Evolutionary conservation across 352 stramenopile genomes (phyloP).

Genomic region (Pythium aristosporum): DNA sequence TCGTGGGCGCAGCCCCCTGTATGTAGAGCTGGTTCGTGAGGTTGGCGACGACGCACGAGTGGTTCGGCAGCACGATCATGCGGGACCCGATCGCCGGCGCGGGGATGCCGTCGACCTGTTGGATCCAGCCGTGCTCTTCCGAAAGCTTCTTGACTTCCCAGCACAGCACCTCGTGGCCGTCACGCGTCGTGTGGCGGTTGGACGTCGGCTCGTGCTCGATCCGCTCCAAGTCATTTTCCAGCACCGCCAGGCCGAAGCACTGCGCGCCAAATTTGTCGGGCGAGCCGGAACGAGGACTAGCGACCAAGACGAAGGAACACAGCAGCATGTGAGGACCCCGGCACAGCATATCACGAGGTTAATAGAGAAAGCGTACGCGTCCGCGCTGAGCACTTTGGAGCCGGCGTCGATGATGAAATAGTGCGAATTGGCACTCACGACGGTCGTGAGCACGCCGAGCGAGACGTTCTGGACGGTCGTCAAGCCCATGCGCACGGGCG

Average conservation of each 20-base stretch:
- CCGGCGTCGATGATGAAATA: conserved; percentile 76
- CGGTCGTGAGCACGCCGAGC: conserved; percentile 54
- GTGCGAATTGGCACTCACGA: conserved; percentile 72
- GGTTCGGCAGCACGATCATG: conserved; percentile 69
- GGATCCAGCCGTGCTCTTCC: conserved; percentile 73
- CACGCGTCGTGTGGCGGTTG: conserved; percentile 33
- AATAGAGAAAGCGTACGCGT: conserved; percentile 37
- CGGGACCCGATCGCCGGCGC: conserved; percentile 49
- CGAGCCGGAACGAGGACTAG: conserved; percentile 25
- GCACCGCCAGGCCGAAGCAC: conserved; percentile 65
- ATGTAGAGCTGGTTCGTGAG: conserved; percentile 65
- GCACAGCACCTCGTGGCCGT: conserved; percentile 46
- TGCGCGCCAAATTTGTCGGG: conserved; percentile 45
- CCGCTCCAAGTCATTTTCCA: conserved; percentile 64
- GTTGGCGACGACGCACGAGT: conserved; percentile 66
- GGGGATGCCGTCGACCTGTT: conserved; percentile 51
- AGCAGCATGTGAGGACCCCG: not conserved
- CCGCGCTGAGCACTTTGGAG: conserved; percentile 70
- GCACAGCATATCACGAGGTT: too few relatives aligned
- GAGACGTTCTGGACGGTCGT: conserved; percentile 61
- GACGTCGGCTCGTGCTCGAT: conserved; percentile 47
- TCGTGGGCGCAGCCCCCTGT: conserved; percentile 42
- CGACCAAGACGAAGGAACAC: not conserved
- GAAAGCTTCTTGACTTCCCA: conserved; percentile 72
- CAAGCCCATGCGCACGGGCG: conserved; percentile 62